Percentiles rank a stretch among this genome's conserved stretches.
phyloP scores from a whole-genome alignment of 2,329 filamentous ascomycete genomes.

The Lecanosticta acicola region DNA sequence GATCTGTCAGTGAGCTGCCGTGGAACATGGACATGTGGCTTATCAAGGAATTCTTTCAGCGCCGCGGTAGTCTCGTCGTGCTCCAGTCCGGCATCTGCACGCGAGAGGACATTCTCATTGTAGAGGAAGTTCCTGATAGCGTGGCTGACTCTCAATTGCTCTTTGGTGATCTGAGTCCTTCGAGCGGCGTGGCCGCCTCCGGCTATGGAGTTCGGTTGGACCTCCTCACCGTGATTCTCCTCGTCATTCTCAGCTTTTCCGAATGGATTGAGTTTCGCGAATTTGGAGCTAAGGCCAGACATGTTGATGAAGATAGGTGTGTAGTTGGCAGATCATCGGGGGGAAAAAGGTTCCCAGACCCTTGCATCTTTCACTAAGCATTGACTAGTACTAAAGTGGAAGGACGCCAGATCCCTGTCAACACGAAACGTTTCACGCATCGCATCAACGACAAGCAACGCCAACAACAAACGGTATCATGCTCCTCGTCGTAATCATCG shows the following conservation, averaged over 20 bases:
- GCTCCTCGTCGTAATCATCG: too few species aligned
- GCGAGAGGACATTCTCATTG: conserved; percentile 47
- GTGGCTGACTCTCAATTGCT: conserved; percentile 54
- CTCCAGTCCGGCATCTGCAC: conserved; percentile 46
- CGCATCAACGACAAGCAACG: too few species aligned
- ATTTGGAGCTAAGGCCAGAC: conserved; percentile 21
- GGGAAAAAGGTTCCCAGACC: too few species aligned
- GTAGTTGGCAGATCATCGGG: too few species aligned
- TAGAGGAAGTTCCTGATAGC: conserved; percentile 53
- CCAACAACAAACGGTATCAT: too few species aligned
- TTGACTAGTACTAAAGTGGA: too few species aligned
- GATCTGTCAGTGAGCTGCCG: conserved; percentile 51
- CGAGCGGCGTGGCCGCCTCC: conserved; percentile 56
- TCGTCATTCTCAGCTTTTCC: conserved; percentile 36
- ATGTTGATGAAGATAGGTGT: too few species aligned
- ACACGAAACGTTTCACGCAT: too few species aligned
- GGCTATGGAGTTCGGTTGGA: conserved; percentile 47
- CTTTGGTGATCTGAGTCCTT: conserved; percentile 44
- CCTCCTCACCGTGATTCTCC: conserved; percentile 51
- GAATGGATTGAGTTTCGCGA: conserved; percentile 41
- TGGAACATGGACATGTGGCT: conserved; percentile 55
- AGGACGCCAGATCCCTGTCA: too few species aligned
- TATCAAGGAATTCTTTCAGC: conserved; percentile 50
- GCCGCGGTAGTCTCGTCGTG: conserved; percentile 41
- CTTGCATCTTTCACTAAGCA: too few species aligned